Conservation (phyloP, 306 rosid genomes). For the Purshia tridentata region DNA sequence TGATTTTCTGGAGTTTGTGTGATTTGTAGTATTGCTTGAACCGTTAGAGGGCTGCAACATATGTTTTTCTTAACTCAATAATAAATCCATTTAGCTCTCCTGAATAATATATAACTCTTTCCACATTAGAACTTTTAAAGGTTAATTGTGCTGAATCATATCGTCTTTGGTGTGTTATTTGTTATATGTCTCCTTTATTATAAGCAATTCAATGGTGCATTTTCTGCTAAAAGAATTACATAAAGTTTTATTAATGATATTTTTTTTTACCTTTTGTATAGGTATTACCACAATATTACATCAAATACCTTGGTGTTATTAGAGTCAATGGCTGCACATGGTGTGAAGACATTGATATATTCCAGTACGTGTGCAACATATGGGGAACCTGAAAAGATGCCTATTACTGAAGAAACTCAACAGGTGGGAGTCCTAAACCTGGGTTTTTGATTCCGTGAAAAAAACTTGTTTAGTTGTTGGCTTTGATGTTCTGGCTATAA, state of each 20-base stretch:
- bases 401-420: slow-evolving; percentile 83
- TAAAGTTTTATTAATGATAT: neutral
- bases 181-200: neutral
- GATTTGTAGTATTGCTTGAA: neutral
- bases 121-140: neutral
- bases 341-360: slow-evolving; percentile 81
- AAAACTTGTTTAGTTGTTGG: neutral
- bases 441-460: neutral
- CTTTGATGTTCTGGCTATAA: neutral
- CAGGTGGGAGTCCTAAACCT: slow-evolving; percentile 48
- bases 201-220: slow-evolving; percentile 5
- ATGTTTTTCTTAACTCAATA: neutral
- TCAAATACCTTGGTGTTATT: slow-evolving; percentile 83
- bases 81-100: neutral
- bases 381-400: slow-evolving; percentile 98
- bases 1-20: neutral
- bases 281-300: slow-evolving; percentile 98
- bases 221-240: neutral
- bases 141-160: neutral
- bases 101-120: neutral
- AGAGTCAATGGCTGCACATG: slow-evolving; percentile 81
- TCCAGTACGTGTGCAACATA: slow-evolving; percentile 99
- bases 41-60: neutral
- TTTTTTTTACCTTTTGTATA: slow-evolving; percentile 32
- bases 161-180: neutral